Evolutionary conservation across 179 eudicot species (phyloP).

Genomic region (Patellifolia procumbens): DNA sequence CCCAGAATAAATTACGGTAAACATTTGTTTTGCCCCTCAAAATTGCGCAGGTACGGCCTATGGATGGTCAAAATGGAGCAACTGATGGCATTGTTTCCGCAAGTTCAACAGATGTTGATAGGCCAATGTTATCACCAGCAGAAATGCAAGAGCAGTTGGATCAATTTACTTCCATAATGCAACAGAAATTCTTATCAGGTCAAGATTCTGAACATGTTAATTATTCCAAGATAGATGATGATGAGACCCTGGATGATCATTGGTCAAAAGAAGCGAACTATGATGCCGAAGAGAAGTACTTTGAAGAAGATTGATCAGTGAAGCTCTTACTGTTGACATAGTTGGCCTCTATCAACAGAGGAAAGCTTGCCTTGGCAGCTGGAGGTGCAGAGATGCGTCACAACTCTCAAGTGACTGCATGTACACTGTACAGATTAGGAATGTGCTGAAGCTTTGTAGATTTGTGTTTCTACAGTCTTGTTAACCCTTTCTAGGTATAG

Average conservation of each 20-base stretch:
- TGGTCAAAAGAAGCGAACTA: constrained; percentile 80
- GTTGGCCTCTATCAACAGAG: not conserved
- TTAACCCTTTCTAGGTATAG: not conserved
- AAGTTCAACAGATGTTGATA: constrained; percentile 23
- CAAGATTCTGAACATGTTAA: constrained; percentile 77
- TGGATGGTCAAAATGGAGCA: constrained; percentile 20
- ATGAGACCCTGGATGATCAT: constrained; percentile 86
- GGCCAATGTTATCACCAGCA: constrained; percentile 44
- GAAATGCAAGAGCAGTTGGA: constrained; percentile 89
- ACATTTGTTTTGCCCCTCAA: not conserved
- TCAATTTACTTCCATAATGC: constrained; percentile 78
- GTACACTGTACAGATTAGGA: not conserved
- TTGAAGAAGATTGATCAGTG: constrained; percentile 57
- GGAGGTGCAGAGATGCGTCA: not conserved
- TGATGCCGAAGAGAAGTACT: constrained; percentile 93
- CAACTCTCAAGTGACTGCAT: not conserved
- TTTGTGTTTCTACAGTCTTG: not conserved
- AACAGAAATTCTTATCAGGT: constrained; percentile 80
- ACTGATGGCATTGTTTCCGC: constrained; percentile 18
- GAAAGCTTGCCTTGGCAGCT: not conserved
- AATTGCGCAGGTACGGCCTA: constrained; percentile 23
- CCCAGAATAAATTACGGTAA: not conserved
- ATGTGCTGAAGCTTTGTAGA: not conserved
- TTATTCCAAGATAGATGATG: constrained; percentile 77
- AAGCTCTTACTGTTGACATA: not conserved